Evolutionary conservation across 2,329 filamentous ascomycete species (phyloP).

Genomic region (Fusarium sacchari): DNA sequence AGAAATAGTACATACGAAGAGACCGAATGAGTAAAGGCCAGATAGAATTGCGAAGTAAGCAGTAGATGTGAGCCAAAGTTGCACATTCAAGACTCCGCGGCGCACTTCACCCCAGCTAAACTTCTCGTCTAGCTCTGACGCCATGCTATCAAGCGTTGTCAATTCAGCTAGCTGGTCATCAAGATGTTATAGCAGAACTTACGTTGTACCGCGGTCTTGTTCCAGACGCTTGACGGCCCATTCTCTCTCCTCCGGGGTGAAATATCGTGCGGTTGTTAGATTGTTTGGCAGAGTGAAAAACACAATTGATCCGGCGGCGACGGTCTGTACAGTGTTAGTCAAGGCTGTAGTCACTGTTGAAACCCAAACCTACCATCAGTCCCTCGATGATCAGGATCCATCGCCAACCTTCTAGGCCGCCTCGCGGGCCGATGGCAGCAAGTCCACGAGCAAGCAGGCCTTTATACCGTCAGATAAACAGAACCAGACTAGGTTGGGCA

Average conservation of each 20-base stretch:
- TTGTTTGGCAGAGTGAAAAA: constrained; percentile 1
- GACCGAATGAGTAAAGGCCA: constrained; percentile 1
- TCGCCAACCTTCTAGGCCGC: background rate
- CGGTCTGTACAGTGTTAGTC: background rate
- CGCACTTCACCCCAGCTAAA: background rate
- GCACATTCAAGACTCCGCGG: background rate
- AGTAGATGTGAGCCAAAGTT: constrained; percentile 5
- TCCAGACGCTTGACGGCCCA: background rate
- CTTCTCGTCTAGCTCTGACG: background rate
- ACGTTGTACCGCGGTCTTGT: background rate
- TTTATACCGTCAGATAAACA: background rate
- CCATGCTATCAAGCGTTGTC: background rate
- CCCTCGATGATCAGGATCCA: constrained; percentile 7
- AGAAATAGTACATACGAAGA: background rate
- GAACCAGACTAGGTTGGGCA: accelerated
- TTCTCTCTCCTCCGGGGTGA: background rate
- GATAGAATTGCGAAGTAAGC: constrained; percentile 1
- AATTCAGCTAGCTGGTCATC: accelerated
- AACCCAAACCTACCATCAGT: background rate
- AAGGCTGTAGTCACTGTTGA: accelerated
- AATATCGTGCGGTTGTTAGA: background rate
- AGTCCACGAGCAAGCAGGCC: constrained; percentile 4
- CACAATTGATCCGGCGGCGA: background rate
- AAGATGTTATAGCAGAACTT: background rate
- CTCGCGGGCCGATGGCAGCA: background rate